Evolutionary conservation across 768 basidiomycete genomes (phyloP), one percentile per base, ranked within the genome.

Genomic region (Termitomyces sp.): DNA sequence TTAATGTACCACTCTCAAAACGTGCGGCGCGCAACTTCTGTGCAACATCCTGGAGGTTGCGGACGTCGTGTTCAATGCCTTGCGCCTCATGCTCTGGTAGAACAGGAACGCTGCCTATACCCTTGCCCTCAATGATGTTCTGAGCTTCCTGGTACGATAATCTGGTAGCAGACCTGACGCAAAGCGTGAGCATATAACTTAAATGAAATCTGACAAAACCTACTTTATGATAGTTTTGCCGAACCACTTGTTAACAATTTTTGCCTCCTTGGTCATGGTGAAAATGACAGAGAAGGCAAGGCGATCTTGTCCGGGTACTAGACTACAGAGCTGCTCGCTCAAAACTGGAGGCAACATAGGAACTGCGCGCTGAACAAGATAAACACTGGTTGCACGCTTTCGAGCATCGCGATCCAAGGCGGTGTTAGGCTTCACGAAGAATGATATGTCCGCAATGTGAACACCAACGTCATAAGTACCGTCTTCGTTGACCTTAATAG

Each of bases 381-480:
- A 98, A 49, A 99, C 97, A 66, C 91, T 95, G 2, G 95, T 98
- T 30, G 95, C 97, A 59, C 95, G 83, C 74, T 98, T 98, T 64
- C 95, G 87, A 42, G 97, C 97, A 74, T 99, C 97, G 24, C 97
- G 92, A 68, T 99, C 97, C 66, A 99, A 78, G n/a, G 97, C 91
- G 12, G 95, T 97, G 70, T 94, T 95, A 24, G 93, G 89, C 73
- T 92, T 93, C 66, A 93, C 88, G 73, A 98, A 98, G 78, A 89
- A 89, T 2, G 95, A 93, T 6, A 98, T 96, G 72, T 99, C 97
- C 12, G 95, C 90, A 62, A 99, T 85, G 68, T 98, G 96, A n/a
- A 98, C 84, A 55, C 93, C 93, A 50, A 99, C 84, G 44, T 95
- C 91, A 68, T 85, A 95, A 2, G 89, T 95, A 7, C 95, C 95